A percentile compares a stretch with the other conserved stretches of the same genome.
Conservation (phyloP, 2,329 filamentous ascomycete genomes). For the Lasiodiplodia theobromae region DNA sequence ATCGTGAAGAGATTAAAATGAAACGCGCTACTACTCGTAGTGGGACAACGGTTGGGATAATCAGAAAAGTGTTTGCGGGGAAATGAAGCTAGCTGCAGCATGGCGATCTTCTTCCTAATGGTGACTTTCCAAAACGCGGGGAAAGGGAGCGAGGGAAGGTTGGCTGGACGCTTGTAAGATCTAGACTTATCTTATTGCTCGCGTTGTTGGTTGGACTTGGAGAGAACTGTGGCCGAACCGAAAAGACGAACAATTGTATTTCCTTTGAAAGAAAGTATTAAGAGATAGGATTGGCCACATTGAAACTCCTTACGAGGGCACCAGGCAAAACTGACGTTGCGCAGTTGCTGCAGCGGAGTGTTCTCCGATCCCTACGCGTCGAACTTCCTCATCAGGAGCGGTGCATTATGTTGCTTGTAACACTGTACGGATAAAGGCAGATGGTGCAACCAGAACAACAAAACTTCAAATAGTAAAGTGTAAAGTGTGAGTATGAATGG, state of each 20-base stretch:
- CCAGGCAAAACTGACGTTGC: not conserved
- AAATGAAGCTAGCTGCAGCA: not conserved
- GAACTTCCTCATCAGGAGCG: no score
- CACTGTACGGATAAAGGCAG: no score
- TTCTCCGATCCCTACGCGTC: no score
- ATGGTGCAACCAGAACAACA: no score
- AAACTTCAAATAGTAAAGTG: no score
- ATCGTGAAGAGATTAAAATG: not conserved
- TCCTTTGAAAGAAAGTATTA: no score
- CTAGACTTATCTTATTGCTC: not conserved
- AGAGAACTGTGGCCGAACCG: not conserved
- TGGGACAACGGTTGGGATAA: not conserved
- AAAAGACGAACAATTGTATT: not conserved
- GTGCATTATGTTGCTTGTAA: no score
- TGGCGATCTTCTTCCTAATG: constrained; percentile 3
- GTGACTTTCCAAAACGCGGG: constrained; percentile 2
- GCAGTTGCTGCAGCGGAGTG: no score
- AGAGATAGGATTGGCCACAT: not conserved
- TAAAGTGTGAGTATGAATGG: no score
- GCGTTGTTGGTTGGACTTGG: not conserved
- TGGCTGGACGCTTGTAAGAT: not conserved
- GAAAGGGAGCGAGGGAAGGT: no score
- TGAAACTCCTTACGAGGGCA: constrained; percentile 32
- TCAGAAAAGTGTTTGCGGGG: not conserved
- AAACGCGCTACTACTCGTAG: not conserved